Percentiles rank a stretch among this genome's conserved stretches.
phyloP scores from a whole-genome alignment of 306 rosid species.

The Mucuna pruriens region DNA sequence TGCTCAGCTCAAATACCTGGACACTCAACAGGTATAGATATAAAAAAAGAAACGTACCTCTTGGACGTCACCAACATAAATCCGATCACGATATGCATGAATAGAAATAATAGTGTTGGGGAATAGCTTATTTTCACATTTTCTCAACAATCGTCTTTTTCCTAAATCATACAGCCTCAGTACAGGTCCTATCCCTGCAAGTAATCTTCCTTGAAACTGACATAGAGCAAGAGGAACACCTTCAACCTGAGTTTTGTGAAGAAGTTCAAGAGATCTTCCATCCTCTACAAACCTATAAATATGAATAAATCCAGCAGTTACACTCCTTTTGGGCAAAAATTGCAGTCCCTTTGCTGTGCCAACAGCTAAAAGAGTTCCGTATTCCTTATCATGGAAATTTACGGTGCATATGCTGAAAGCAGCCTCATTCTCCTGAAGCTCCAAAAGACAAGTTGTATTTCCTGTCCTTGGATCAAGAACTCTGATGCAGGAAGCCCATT shows the following conservation, averaged over 20 bases:
- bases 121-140: slow-evolving; percentile 95
- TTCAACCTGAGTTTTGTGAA: slow-evolving; percentile 96
- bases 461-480: slow-evolving; percentile 92
- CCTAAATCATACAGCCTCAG: slow-evolving; percentile 96
- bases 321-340: slow-evolving; percentile 77
- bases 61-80: slow-evolving; percentile 93
- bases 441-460: slow-evolving; percentile 87
- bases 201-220: slow-evolving; percentile 97
- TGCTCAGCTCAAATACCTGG: slow-evolving; percentile 19
- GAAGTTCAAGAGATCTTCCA: slow-evolving; percentile 89
- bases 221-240: slow-evolving; percentile 93
- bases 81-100: slow-evolving; percentile 89
- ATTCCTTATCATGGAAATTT: slow-evolving; percentile 94
- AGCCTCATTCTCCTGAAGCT: slow-evolving; percentile 96
- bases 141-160: slow-evolving; percentile 78
- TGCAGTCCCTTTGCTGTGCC: slow-evolving; percentile 97
- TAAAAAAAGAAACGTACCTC: slow-evolving; percentile 67
- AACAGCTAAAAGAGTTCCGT: slow-evolving; percentile 93
- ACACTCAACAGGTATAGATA: slow-evolving; percentile 8
- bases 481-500: slow-evolving; percentile 97
- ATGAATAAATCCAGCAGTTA: slow-evolving; percentile 81
- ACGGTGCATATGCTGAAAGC: slow-evolving; percentile 94
- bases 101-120: slow-evolving; percentile 84
- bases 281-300: slow-evolving; percentile 92
- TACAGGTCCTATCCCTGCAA: slow-evolving; percentile 90